Conservation (phyloP, 2,329 filamentous ascomycete genomes). For the Ploettnerulaceae sp. region DNA sequence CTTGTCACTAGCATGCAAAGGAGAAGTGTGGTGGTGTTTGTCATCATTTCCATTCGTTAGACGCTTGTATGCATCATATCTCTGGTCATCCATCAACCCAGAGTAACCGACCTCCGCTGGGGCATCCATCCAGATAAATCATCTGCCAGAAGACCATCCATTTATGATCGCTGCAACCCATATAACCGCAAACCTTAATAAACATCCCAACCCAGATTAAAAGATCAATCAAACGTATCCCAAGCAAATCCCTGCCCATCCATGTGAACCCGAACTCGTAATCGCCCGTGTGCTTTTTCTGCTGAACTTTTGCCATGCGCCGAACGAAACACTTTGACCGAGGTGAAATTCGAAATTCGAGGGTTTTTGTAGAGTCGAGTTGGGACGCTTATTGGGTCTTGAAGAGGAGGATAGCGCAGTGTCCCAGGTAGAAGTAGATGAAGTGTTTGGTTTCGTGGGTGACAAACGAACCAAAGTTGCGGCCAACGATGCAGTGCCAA, state of each 20-base stretch:
- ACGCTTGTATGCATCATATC: too few species aligned
- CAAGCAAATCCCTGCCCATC: neutral
- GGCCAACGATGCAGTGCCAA: constrained; percentile 98
- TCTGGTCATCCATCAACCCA: too few species aligned
- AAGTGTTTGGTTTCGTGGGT: constrained; percentile 99
- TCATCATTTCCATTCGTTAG: neutral
- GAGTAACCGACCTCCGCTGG: too few species aligned
- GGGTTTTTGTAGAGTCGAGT: neutral
- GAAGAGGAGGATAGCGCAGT: constrained; percentile 97
- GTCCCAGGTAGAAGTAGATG: constrained; percentile 99
- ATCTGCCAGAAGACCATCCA: neutral
- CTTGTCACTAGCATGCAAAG: neutral
- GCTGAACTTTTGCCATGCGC: constrained; percentile 1
- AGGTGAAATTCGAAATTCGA: neutral
- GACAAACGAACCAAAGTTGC: constrained; percentile 98
- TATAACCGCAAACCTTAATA: neutral
- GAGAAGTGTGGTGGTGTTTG: neutral
- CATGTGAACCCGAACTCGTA: neutral
- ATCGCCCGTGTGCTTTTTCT: neutral
- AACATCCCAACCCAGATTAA: neutral
- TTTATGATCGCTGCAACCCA: neutral
- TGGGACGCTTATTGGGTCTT: constrained; percentile 75
- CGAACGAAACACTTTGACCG: too few species aligned
- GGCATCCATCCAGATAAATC: neutral
- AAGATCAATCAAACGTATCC: neutral